Evolutionary conservation across 805 yeast species (phyloP), one percentile per base, ranked within the genome.

Genomic region (Millerago galiae): DNA sequence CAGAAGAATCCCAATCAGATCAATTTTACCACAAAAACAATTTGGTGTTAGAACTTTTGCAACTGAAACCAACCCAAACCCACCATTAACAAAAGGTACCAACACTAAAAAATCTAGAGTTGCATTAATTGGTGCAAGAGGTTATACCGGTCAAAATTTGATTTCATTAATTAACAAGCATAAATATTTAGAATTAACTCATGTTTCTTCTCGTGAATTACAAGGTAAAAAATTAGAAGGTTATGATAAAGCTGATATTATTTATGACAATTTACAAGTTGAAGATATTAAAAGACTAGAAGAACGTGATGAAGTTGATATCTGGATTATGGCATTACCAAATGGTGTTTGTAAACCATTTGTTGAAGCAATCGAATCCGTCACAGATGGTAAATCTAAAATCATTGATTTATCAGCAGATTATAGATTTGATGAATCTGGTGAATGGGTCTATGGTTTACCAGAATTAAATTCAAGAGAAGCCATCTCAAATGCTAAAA

Each of bases 281-380:
- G 96, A 88, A 57, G 98, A 93, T 54, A 83, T 93, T 51, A 79
- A 79, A 58, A 67, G 71, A 50, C 67, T 93, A 48, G 99, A 91
- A 65, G 73, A 79, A 50, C 69, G 78, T 37, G 77, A 80, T 38
- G 85, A 77, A 41, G 86, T 93, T 45, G 99, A 93, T 58, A 83
- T 90, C 40, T 93, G 99, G 99, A 95, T 95, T 24, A 93, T 95
- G 99, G 99, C 99, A 2, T 74, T 93, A 56, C 99, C 99, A 50
- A 93, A 93, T 62, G 97, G 96, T 38, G 96, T 93, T 31, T 93
- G 98, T 60, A 80, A 81, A 60, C 93, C 89, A 42, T 84, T 85
- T 61, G 93, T 85, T 32, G 81, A 81, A 15, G 88, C 91, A 21
- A 84, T 85, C 53, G 86, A 81, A 51, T 71, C 79, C 16, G 84